Percentiles rank a stretch among this genome's conserved stretches.
Conservation (phyloP, 2,329 filamentous ascomycete genomes). For the Nemania sp. region DNA sequence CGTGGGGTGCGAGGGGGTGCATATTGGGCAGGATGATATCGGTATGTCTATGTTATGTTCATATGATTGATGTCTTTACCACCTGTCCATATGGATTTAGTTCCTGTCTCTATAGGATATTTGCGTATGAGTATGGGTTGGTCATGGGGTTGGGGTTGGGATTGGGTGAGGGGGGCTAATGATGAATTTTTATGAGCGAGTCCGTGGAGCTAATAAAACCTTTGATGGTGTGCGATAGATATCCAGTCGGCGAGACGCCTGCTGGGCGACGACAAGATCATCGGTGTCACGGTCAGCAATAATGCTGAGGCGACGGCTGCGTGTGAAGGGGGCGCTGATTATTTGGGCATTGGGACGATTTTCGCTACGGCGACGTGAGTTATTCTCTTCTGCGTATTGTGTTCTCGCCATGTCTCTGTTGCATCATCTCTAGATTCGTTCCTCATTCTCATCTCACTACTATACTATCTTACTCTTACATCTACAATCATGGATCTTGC, state of each 20-base stretch:
- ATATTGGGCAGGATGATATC: conserved; percentile 94
- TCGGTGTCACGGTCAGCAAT: conserved; percentile 84
- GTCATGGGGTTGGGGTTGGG: too few species aligned
- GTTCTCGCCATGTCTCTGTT: too few species aligned
- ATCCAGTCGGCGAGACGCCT: conserved; percentile 68
- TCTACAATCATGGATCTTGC: too few species aligned
- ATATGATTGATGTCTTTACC: background rate
- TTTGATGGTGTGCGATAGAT: conserved; percentile 45
- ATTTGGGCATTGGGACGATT: conserved; percentile 88
- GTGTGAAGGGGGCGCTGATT: conserved; percentile 77
- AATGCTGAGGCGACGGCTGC: conserved; percentile 73
- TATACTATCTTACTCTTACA: background rate
- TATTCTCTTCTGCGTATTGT: too few species aligned
- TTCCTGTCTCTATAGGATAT: too few species aligned
- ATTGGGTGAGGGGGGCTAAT: background rate
- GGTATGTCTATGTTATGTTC: conserved; percentile 50
- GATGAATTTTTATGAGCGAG: too few species aligned
- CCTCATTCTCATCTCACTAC: background rate
- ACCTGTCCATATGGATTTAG: background rate
- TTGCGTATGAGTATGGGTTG: too few species aligned
- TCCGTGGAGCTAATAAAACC: background rate
- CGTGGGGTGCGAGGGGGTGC: conserved; percentile 86
- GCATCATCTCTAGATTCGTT: too few species aligned
- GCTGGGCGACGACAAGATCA: conserved; percentile 76
- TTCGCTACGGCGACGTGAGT: conserved; percentile 79